A percentile compares a stretch with the other conserved stretches of the same genome.
These are phyloP conservation scores for Oryza punctata DNA, from an alignment of 176 grass and related monocot genomes.

Conservation along the genomic window DNA sequence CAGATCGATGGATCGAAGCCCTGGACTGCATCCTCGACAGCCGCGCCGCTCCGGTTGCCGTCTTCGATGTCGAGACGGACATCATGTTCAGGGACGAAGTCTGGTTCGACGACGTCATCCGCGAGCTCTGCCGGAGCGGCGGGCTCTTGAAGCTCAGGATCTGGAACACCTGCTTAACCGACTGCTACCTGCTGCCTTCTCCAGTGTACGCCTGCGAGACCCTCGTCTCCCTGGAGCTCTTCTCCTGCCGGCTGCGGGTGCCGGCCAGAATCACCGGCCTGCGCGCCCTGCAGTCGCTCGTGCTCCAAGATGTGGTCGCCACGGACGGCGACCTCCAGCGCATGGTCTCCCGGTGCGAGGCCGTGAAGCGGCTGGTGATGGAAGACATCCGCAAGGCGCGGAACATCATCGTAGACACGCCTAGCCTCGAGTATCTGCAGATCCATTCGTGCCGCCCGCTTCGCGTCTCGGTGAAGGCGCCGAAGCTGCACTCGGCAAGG, in stretches of 20 bases:
- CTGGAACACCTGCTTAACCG: neutral
- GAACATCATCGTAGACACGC: slow-evolving; percentile 19
- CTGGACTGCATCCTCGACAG: neutral
- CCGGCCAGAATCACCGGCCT: neutral
- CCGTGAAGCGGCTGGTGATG: slow-evolving; percentile 28
- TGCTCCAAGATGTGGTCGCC: neutral
- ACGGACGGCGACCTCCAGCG: slow-evolving; percentile 1
- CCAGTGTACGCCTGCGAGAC: slow-evolving; percentile 15
- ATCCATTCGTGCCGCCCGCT: slow-evolving; percentile 7
- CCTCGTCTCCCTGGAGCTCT: slow-evolving; percentile 36
- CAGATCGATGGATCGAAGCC: neutral
- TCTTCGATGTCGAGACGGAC: neutral
- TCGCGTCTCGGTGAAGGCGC: neutral
- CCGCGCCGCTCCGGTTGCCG: slow-evolving; percentile 4
- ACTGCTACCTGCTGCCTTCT: neutral
- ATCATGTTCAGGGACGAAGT: neutral
- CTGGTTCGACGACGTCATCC: neutral
- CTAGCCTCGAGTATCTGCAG: slow-evolving; percentile 1
- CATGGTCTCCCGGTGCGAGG: slow-evolving; percentile 11
- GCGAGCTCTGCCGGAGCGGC: neutral
- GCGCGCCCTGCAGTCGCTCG: slow-evolving; percentile 3
- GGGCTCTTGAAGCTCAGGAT: slow-evolving; percentile 37
- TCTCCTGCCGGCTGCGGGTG: neutral
- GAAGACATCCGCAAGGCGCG: slow-evolving; percentile 9
- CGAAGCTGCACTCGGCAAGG: neutral